Percentiles rank a stretch among this genome's conserved stretches.
Conservation (phyloP, 768 basidiomycete genomes). For the Cantharellus cinnabarinus region DNA sequence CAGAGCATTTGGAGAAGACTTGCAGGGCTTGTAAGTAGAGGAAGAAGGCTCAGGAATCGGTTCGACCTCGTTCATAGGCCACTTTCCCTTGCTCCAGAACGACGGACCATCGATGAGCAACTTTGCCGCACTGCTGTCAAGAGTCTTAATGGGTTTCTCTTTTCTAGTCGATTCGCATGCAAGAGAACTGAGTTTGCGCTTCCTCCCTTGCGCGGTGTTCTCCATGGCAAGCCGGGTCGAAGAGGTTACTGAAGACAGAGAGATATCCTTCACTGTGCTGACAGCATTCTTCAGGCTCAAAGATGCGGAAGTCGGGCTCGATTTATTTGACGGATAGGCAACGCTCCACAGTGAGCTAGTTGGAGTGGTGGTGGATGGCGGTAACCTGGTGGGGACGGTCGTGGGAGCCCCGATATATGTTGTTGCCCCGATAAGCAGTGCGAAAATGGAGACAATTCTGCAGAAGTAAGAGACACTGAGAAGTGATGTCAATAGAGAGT, state of each 20-base stretch:
- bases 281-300: neutral
- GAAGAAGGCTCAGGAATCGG: neutral
- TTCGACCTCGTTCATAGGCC: neutral
- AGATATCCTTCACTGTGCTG: neutral
- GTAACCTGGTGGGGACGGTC: neutral
- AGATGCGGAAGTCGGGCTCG: neutral
- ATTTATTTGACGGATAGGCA: neutral
- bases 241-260: neutral
- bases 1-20: neutral
- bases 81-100: too few species aligned
- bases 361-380: neutral
- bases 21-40: neutral
- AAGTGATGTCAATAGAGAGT: neutral
- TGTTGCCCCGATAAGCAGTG: neutral
- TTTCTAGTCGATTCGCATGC: too few species aligned
- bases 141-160: too few species aligned
- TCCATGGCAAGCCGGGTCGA: neutral
- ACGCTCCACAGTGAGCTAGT: neutral
- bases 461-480: neutral
- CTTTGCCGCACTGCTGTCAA: too few species aligned
- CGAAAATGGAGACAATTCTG: neutral
- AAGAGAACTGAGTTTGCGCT: neutral
- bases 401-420: neutral
- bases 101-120: too few species aligned
- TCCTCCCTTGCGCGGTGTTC: neutral